These are phyloP conservation scores for Santalum album DNA, from an alignment of 164 flowering plant species.

Conservation along the genomic window DNA sequence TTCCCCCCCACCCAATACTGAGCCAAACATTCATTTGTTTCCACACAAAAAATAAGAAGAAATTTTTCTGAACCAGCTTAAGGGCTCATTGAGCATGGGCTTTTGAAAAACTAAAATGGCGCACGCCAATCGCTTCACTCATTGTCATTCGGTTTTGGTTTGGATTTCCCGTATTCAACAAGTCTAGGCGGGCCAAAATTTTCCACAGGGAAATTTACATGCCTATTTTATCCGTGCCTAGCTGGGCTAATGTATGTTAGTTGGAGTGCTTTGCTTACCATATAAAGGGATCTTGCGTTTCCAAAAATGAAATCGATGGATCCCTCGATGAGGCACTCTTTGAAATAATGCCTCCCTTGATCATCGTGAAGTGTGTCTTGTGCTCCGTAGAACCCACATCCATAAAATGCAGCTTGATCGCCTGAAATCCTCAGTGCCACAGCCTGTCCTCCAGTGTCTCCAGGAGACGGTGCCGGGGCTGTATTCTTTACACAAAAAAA, in stretches of 20 bases:
- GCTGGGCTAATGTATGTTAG: background rate
- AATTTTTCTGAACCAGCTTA: too few species aligned
- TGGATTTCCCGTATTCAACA: too few species aligned
- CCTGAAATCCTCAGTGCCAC: constrained; percentile 64
- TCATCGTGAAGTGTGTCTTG: constrained; percentile 82
- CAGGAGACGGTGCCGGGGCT: constrained; percentile 62
- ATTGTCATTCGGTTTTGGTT: too few species aligned
- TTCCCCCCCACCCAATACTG: constrained; percentile 52
- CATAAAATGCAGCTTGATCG: constrained; percentile 69
- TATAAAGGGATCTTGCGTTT: constrained; percentile 52
- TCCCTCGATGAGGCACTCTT: constrained; percentile 63
- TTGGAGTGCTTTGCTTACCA: constrained; percentile 47
- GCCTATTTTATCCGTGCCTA: too few species aligned
- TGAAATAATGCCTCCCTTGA: constrained; percentile 60
- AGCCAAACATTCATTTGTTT: background rate
- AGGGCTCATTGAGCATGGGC: too few species aligned
- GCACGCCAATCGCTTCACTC: too few species aligned
- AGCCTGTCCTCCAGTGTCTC: constrained; percentile 63
- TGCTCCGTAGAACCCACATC: constrained; percentile 82
- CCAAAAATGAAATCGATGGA: constrained; percentile 88
- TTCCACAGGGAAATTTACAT: too few species aligned
- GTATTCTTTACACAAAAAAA: constrained; percentile 40
- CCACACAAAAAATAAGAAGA: background rate
- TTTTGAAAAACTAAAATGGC: too few species aligned
- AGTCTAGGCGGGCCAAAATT: too few species aligned